Percentiles rank a stretch among this genome's conserved stretches.
Evolutionary conservation across 345 rosid species (phyloP).

Genomic region (Punica granatum): DNA sequence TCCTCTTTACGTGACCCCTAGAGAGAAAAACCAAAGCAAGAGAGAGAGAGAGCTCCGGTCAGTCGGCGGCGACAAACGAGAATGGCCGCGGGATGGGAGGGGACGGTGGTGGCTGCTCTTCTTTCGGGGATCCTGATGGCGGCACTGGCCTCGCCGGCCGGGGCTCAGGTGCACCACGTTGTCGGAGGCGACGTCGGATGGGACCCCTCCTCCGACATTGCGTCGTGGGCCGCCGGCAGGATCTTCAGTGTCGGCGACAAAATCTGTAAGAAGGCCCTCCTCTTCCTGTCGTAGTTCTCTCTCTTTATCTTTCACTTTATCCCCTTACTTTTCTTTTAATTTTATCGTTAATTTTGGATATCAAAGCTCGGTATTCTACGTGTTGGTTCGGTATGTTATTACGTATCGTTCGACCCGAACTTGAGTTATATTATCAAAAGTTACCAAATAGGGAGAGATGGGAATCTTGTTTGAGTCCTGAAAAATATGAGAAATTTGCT

Average conservation of each 20-base stretch:
- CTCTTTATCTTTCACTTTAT: background rate
- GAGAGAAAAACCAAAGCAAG: too few relatives aligned
- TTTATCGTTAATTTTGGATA: background rate
- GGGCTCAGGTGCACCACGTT: slow-evolving; percentile 48
- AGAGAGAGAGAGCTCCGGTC: background rate
- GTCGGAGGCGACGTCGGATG: slow-evolving; percentile 71
- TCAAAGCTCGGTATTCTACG: too few relatives aligned
- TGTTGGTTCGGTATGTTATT: too few relatives aligned
- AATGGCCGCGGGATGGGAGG: too few relatives aligned
- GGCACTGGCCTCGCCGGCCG: slow-evolving; percentile 16
- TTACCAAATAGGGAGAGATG: background rate
- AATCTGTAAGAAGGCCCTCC: slow-evolving; percentile 35
- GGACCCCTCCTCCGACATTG: slow-evolving; percentile 33
- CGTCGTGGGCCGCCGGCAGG: slow-evolving; percentile 43
- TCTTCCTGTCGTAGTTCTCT: background rate
- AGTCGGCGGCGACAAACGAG: too few relatives aligned
- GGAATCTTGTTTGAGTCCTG: too few relatives aligned
- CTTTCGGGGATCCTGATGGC: slow-evolving; percentile 8
- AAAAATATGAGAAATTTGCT: too few relatives aligned
- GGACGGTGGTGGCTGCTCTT: slow-evolving; percentile 3
- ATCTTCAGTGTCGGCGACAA: slow-evolving; percentile 51
- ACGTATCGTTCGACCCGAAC: too few relatives aligned
- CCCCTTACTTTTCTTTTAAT: background rate
- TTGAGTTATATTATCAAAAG: too few relatives aligned
- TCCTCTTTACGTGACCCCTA: background rate